These are phyloP conservation scores for Orbilia quercus DNA, from an alignment of 2,329 filamentous ascomycete species.

Conservation along the genomic window DNA sequence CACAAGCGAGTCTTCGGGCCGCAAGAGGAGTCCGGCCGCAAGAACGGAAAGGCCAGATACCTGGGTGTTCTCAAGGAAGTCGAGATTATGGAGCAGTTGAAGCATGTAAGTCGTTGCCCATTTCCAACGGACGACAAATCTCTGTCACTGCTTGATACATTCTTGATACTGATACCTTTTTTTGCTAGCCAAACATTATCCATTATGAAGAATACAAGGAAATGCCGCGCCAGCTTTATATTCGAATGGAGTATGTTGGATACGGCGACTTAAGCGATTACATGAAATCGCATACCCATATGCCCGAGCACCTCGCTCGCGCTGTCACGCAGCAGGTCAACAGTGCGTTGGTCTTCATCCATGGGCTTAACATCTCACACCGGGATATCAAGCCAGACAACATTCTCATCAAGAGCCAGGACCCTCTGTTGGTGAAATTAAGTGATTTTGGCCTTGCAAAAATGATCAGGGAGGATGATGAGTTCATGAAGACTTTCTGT, in stretches of 20 bases:
- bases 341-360: slow-evolving; percentile 84
- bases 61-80: slow-evolving; percentile 86
- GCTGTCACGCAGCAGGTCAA: slow-evolving; percentile 80
- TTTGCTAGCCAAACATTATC: slow-evolving; percentile 80
- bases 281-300: slow-evolving; percentile 71
- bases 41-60: slow-evolving; percentile 51
- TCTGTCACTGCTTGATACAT: background rate
- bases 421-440: slow-evolving; percentile 85
- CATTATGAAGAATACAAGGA: slow-evolving; percentile 90
- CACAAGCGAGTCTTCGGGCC: slow-evolving; percentile 81
- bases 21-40: slow-evolving; percentile 44
- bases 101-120: slow-evolving; percentile 74
- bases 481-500: slow-evolving; percentile 94
- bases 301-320: slow-evolving; percentile 77
- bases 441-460: slow-evolving; percentile 98
- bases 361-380: slow-evolving; percentile 89
- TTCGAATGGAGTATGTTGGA: slow-evolving; percentile 94
- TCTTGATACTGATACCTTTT: slow-evolving; percentile 49
- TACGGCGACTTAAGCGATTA: slow-evolving; percentile 84
- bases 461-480: slow-evolving; percentile 87
- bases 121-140: slow-evolving; percentile 10
- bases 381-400: slow-evolving; percentile 99
- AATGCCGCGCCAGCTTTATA: slow-evolving; percentile 82
- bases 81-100: slow-evolving; percentile 88
- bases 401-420: slow-evolving; percentile 80